phyloP scores from a whole-genome alignment of 2,329 filamentous ascomycete genomes.

The Boeremia lycopersici region DNA sequence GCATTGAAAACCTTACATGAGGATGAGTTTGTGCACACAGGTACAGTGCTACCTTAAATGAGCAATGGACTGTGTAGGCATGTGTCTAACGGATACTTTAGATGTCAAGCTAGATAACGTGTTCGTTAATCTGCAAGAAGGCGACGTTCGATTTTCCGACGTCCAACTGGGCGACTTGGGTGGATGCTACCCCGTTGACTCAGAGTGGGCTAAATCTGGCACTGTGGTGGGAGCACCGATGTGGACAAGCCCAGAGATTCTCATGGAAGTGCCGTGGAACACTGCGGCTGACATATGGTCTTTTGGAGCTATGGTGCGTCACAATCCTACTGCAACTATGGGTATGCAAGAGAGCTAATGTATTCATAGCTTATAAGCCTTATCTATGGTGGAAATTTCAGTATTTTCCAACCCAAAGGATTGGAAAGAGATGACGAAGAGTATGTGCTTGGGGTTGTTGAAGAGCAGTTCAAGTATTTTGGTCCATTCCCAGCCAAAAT shows the following conservation, averaged over 20 bases:
- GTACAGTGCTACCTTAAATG: conserved; percentile 2
- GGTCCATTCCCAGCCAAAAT: conserved; percentile 32
- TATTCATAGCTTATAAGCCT: conserved; percentile 34
- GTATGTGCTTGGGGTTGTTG: conserved; percentile 30
- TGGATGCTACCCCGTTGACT: conserved; percentile 31
- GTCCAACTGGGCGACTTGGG: conserved; percentile 45
- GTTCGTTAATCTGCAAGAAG: conserved; percentile 42
- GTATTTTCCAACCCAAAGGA: conserved; percentile 34
- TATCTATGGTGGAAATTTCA: conserved; percentile 32
- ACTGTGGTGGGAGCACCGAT: conserved; percentile 45
- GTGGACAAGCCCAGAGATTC: conserved; percentile 48
- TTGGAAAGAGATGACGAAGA: conserved; percentile 29
- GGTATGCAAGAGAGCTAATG: conserved; percentile 8
- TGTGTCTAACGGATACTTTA: no score
- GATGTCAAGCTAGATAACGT: conserved; percentile 49
- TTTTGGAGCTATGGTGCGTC: conserved; percentile 45
- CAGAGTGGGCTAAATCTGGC: conserved; percentile 27
- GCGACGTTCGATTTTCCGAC: conserved; percentile 40
- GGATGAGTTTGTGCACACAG: conserved; percentile 35
- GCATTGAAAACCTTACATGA: conserved; percentile 34
- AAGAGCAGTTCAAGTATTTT: conserved; percentile 30
- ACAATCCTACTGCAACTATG: conserved; percentile 1
- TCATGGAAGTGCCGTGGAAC: conserved; percentile 39
- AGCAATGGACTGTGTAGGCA: no score
- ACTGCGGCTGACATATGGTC: conserved; percentile 51